Evolutionary conservation across 176 grass and related monocot genomes (phyloP).

Genomic region (barley (Hordeum vulgare)): DNA sequence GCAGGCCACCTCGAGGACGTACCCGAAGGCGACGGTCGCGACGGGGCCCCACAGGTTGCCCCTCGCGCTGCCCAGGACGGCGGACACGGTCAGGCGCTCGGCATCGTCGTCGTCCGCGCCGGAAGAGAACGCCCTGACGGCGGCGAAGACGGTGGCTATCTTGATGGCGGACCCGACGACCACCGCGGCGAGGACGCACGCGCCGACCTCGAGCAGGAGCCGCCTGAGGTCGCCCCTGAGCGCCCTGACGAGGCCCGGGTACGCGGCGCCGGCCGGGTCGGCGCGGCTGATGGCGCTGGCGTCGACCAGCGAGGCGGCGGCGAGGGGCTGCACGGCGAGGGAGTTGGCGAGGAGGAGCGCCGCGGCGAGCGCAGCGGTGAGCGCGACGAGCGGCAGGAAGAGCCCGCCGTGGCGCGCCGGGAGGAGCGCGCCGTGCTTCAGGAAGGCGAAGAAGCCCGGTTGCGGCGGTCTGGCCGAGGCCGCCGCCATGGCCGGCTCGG

Average conservation of each 20-base stretch:
- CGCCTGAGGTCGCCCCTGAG: not conserved
- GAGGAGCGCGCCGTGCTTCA: constrained; percentile 28
- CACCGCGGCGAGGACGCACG: constrained; percentile 13
- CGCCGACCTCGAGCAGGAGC: not conserved
- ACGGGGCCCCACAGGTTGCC: constrained; percentile 17
- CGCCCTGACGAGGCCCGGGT: not conserved
- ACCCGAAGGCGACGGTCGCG: constrained; percentile 25
- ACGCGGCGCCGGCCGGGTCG: constrained; percentile 13
- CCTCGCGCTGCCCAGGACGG: not conserved
- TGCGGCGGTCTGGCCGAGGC: not conserved
- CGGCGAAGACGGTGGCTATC: constrained; percentile 34
- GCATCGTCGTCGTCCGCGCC: not conserved
- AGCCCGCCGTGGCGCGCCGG: not conserved
- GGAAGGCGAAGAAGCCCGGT: constrained; percentile 25
- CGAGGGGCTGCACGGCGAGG: constrained; percentile 37
- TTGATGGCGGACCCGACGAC: constrained; percentile 21
- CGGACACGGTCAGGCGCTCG: not conserved
- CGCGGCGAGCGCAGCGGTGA: constrained; percentile 23
- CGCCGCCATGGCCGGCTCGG: constrained; percentile 18
- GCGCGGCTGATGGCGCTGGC: constrained; percentile 15
- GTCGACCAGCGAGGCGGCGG: constrained; percentile 12
- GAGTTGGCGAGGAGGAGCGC: constrained; percentile 35
- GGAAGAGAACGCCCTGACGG: constrained; percentile 13
- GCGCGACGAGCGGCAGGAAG: constrained; percentile 28
- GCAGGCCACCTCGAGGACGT: constrained; percentile 26